Base-by-base conservation (phyloP, 768 basidiomycete species). In the Gloeophyllum trabeum region DNA sequence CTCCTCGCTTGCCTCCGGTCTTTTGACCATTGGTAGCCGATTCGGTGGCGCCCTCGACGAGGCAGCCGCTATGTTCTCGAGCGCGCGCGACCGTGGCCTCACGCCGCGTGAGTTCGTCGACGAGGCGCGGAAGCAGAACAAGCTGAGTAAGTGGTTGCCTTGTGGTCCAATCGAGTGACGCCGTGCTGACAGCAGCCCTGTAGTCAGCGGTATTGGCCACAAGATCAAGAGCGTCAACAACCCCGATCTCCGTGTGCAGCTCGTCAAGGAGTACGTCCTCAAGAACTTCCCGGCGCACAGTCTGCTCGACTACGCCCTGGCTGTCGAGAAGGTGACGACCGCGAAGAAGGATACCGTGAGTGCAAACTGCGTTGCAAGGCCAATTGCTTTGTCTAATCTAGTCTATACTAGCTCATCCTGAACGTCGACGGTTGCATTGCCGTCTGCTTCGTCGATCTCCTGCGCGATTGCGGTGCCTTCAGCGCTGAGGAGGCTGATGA, bases 191-290 rank as follows among this genome's bases (percentile, higher is more conserved):
- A 44, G 35, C 3, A 50, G 6, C 21, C 28, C 38, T 41, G 25
- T 49, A 86, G 85, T 97, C 71, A 85, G 81, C 51, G 94, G 94
- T 71, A 99, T 99, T 51, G 94, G 94, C 36, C 94, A 99, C 81
- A 98, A 98, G 78, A 96, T 99, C 74, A 99, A 99, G 80, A 90
- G 84, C 50, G 87, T 91, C 50, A 92, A 89, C 66, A 93, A 93
- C 76, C 90, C 89, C 38, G 89, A 92, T 71, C 71, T 89, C 36
- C 86, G 87, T 58, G 87, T 91, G 47, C 84, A 89, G 65, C 81
- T 91, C 46, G 88, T 90, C 42, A 96, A 97, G 75, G 90, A 93
- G 67, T 99, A 86, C 54, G 94, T 94, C 46, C 68, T 59, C 67
- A 91, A 94, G 67, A 67, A 94, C 73, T 99, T 99, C 88, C 94